Conservation (phyloP, 495 filamentous ascomycete genomes). For the Xylaria telfairii region DNA sequence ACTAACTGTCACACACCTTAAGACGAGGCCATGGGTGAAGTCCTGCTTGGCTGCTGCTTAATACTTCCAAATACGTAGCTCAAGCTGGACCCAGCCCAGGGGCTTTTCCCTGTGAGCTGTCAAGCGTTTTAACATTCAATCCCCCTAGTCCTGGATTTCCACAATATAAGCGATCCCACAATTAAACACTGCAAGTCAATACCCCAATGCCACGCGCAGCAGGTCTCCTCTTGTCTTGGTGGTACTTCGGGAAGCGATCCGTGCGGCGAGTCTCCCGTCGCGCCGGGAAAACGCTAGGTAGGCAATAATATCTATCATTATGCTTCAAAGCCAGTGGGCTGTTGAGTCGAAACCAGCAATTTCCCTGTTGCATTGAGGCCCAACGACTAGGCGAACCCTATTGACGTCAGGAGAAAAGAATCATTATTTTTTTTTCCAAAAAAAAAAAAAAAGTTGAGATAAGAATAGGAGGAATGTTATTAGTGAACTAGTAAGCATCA, state of each 20-base stretch:
- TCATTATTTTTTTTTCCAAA: background rate
- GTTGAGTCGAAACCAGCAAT: background rate
- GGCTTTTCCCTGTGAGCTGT: background rate
- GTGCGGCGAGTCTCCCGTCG: constrained; percentile 11
- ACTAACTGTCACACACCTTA: no score
- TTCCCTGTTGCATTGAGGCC: background rate
- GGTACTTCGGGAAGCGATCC: constrained; percentile 10
- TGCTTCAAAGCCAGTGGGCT: background rate
- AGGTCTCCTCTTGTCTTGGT: background rate
- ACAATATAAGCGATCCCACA: background rate
- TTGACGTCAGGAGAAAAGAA: background rate
- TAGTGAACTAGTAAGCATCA: background rate
- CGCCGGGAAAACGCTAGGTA: constrained; percentile 7
- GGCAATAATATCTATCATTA: background rate
- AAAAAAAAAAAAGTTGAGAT: constrained; percentile 1
- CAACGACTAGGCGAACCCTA: background rate
- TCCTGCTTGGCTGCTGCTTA: background rate
- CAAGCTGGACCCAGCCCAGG: background rate
- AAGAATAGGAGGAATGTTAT: no score
- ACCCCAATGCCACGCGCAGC: background rate
- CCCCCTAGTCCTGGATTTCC: background rate
- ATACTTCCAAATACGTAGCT: background rate
- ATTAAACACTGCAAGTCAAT: background rate
- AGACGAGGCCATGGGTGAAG: no score
- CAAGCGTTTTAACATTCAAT: background rate